Conservation (phyloP, 805 yeast species). For the Ogataea trehaloabstinens region DNA sequence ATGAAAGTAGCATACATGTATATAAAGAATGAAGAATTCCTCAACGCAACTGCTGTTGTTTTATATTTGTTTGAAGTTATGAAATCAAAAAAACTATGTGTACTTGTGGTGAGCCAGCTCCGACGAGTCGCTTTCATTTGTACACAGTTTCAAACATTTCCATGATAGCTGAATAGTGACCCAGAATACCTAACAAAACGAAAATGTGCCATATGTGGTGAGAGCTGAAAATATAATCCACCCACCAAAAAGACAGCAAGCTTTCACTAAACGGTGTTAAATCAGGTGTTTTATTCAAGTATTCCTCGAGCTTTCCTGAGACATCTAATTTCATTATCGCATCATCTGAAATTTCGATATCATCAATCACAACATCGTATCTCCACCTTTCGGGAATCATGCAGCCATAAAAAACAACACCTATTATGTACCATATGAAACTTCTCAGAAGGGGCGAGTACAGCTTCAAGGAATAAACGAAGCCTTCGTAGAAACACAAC, state of each 20-base stretch:
- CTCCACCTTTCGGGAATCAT: slow-evolving; percentile 89
- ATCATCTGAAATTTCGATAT: slow-evolving; percentile 34
- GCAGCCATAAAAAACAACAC: slow-evolving; percentile 85
- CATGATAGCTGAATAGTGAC: slow-evolving; percentile 79
- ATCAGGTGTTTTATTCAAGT: slow-evolving; percentile 43
- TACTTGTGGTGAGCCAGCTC: no score
- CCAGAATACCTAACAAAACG: slow-evolving; percentile 85
- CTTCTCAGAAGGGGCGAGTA: slow-evolving; percentile 72
- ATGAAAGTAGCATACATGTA: no score
- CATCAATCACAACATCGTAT: slow-evolving; percentile 60
- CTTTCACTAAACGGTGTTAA: slow-evolving; percentile 30
- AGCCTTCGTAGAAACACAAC: slow-evolving; percentile 55
- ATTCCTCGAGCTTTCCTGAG: slow-evolving; percentile 28
- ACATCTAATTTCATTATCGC: slow-evolving; percentile 30
- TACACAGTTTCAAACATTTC: slow-evolving; percentile 53
- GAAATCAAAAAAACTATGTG: no score
- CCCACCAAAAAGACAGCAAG: slow-evolving; percentile 75
- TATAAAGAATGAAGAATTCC: no score
- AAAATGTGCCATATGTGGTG: slow-evolving; percentile 94
- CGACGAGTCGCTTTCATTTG: neutral
- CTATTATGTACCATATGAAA: slow-evolving; percentile 70
- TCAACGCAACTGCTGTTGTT: no score
- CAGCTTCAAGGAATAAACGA: slow-evolving; percentile 47
- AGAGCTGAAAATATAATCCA: slow-evolving; percentile 68
- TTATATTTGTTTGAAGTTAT: no score